Base-by-base conservation (phyloP, 352 stramenopile species). In the Globisporangium radiosum region DNA sequence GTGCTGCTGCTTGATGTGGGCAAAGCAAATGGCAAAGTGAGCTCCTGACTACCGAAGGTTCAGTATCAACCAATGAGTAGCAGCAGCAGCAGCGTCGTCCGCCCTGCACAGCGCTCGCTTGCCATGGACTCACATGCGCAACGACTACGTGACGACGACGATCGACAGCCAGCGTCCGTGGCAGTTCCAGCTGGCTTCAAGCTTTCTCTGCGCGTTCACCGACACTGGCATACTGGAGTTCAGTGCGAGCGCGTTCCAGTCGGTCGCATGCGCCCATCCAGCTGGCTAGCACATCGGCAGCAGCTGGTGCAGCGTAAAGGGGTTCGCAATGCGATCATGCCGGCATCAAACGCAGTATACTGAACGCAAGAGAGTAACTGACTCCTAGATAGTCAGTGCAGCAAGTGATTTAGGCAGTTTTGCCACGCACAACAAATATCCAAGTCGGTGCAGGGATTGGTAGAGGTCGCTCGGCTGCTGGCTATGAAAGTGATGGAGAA, bases 11-110 rank as follows among this genome's bases (percentile, higher is more conserved):
- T 55, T n/a, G 40, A 44, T 39, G 45, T 37, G 8, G 14, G 53
- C 37, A 40, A 62, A 48, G 56, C 39, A 49, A 62, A 57, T 52
- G 49, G 57, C 36, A 62, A 45, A 62, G 49, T 62, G 57, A 62
- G 15, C 57, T 37, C 39, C 33, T 50, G 25, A 33, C 25, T 3
- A 3, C 25, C 2, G 25, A 33, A 33, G 25, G 25, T 33, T 33
- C 25, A 33, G 25, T 33, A 3, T 33, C 25, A 33, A 3, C 25
- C 25, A 33, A 33, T 3, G 25, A 15, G 17, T 33, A 49, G 45
- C 13, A 9, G 0, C n/a, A 33, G 45, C 45, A 49, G 14, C 14
- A 36, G 15, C 45, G 45, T n/a, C n/a, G n/a, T 50, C 17, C 45
- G 10, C 45, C 45, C 43, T 17, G 25, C 25, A 33, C 25, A 33